Percentiles rank a stretch among this genome's conserved stretches.
Conservation (phyloP, 2,329 filamentous ascomycete species). For the Microdochium bolleyi region DNA sequence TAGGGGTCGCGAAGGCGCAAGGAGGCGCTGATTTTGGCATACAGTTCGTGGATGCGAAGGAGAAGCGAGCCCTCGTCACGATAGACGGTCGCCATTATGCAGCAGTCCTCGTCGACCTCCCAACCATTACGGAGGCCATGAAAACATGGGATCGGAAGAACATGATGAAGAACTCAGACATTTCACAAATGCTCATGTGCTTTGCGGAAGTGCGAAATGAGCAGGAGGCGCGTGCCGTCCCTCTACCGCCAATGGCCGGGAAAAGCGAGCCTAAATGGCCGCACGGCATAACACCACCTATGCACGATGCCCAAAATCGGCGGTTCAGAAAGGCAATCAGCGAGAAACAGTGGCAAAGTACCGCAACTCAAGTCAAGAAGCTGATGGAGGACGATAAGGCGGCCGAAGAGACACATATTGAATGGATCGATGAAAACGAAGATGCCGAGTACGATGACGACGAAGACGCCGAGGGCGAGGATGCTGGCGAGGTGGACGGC, state of each 20-base stretch:
- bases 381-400: conserved; percentile 63
- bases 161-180: conserved; percentile 83
- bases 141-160: conserved; percentile 87
- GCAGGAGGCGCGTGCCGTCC: conserved; percentile 54
- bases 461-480: conserved; percentile 38
- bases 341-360: conserved; percentile 76
- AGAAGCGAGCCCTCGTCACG: conserved; percentile 63
- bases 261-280: conserved; percentile 65
- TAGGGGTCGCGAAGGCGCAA: conserved; percentile 55
- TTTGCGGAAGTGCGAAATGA: conserved; percentile 60
- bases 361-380: conserved; percentile 71
- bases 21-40: conserved; percentile 73
- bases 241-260: conserved; percentile 63
- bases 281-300: conserved; percentile 79
- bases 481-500: conserved; percentile 33
- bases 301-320: conserved; percentile 76
- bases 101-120: conserved; percentile 72
- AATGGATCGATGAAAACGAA: conserved; percentile 52
- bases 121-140: conserved; percentile 82
- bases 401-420: conserved; percentile 51
- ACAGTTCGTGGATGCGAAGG: conserved; percentile 69
- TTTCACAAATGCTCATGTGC: conserved; percentile 83
- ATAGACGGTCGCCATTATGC: conserved; percentile 67
- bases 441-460: conserved; percentile 32
- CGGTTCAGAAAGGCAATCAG: conserved; percentile 78